Evolutionary conservation across 2,329 filamentous ascomycete species (phyloP).

Genomic region (Thielaviopsis ethacetica): DNA sequence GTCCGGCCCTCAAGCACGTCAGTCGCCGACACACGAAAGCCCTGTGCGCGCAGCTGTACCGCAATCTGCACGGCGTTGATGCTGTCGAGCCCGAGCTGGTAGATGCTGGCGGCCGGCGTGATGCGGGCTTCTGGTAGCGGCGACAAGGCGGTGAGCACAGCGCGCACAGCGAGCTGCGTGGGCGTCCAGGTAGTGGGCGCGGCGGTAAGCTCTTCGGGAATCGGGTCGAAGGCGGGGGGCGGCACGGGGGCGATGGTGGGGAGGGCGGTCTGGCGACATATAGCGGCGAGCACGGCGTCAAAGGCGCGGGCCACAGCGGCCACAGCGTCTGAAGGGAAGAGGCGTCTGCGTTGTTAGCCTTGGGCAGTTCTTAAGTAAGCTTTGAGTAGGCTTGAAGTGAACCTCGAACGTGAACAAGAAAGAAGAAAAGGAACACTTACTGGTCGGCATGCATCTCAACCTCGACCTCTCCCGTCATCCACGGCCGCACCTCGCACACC

Average conservation of each 20-base stretch:
- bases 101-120: slow-evolving; percentile 51
- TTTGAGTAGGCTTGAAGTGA: too few relatives aligned
- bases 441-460: slow-evolving; percentile 48
- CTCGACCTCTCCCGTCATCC: slow-evolving; percentile 32
- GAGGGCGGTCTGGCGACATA: too few relatives aligned
- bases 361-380: too few relatives aligned
- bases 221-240: too few relatives aligned
- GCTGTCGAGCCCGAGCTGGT: slow-evolving; percentile 78
- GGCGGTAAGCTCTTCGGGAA: too few relatives aligned
- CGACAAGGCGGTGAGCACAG: slow-evolving; percentile 42
- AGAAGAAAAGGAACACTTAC: too few relatives aligned
- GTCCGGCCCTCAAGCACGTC: slow-evolving; percentile 46
- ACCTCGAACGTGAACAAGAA: too few relatives aligned
- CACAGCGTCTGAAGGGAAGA: background rate
- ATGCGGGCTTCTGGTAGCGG: slow-evolving; percentile 34
- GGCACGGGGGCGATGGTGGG: too few relatives aligned
- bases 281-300: background rate
- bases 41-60: slow-evolving; percentile 42
- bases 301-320: background rate
- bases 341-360: background rate
- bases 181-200: slow-evolving; percentile 26
- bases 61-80: slow-evolving; percentile 75
- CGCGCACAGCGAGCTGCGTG: slow-evolving; percentile 35
- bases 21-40: slow-evolving; percentile 43
- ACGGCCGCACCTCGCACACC: slow-evolving; percentile 57